Conservation (phyloP, 345 rosid species). For the Populus ilicifolia region DNA sequence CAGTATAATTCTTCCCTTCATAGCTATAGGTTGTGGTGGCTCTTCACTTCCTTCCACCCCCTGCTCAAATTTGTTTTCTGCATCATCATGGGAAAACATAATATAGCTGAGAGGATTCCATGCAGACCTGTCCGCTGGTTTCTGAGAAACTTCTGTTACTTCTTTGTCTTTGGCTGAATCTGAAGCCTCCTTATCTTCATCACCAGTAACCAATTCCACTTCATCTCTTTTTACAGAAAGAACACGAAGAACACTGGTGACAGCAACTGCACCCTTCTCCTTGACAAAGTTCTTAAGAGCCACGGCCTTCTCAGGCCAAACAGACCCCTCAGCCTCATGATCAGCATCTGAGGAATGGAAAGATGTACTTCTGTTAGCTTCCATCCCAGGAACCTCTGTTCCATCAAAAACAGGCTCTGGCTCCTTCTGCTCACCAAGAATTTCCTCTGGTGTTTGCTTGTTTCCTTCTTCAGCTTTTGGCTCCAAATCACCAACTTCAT, state of each 20-base stretch:
- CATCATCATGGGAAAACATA: slow-evolving; percentile 44
- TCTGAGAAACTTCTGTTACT: slow-evolving; percentile 32
- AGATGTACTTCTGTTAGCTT: slow-evolving; percentile 32
- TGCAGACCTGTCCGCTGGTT: slow-evolving; percentile 35
- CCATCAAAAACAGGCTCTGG: slow-evolving; percentile 49
- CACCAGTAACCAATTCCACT: slow-evolving; percentile 13
- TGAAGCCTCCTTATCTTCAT: slow-evolving; percentile 26
- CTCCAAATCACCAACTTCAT: slow-evolving; percentile 20
- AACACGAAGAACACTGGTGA: slow-evolving; percentile 48
- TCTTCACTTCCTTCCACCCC: slow-evolving; percentile 27
- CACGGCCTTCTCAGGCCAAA: slow-evolving; percentile 68
- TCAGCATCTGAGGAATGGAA: slow-evolving; percentile 29
- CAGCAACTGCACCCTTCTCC: slow-evolving; percentile 60
- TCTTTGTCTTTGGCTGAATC: slow-evolving; percentile 32
- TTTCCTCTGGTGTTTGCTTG: slow-evolving; percentile 28
- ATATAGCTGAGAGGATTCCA: slow-evolving; percentile 73
- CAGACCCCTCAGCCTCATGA: slow-evolving; percentile 38
- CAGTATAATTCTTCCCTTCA: slow-evolving; percentile 64
- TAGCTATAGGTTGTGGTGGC: slow-evolving; percentile 36
- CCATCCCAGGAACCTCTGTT: slow-evolving; percentile 45
- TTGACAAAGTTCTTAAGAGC: slow-evolving; percentile 63
- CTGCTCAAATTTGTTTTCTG: slow-evolving; percentile 30
- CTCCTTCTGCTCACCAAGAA: slow-evolving; percentile 28
- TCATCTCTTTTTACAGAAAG: slow-evolving; percentile 49
- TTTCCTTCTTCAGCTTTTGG: slow-evolving; percentile 24